phyloP scores from a whole-genome alignment of 2,329 filamentous ascomycete genomes.

The Sporothrix brasiliensis region DNA sequence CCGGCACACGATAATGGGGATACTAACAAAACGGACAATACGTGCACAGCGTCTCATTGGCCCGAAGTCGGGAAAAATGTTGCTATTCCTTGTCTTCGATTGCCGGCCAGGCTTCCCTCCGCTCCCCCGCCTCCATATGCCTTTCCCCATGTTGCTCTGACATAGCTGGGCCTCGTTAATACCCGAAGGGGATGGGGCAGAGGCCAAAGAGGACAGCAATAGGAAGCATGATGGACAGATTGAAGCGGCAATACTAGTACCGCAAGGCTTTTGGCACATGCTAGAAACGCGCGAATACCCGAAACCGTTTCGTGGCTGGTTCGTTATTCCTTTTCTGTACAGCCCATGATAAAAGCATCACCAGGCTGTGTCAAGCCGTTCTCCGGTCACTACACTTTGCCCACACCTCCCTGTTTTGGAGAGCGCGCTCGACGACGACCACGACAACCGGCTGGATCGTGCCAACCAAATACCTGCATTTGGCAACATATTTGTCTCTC shows the following conservation, averaged over 20 bases:
- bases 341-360: neutral
- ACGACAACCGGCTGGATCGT: too few relatives aligned
- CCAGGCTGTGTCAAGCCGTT: neutral
- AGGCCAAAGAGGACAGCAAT: conserved; percentile 18
- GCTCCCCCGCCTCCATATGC: too few relatives aligned
- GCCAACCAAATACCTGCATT: too few relatives aligned
- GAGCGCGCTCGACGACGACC: neutral
- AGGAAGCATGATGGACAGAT: neutral
- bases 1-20: neutral
- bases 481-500: neutral
- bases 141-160: neutral
- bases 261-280: neutral
- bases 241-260: neutral
- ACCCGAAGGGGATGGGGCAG: neutral
- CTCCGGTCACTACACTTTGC: neutral
- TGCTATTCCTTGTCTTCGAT: neutral
- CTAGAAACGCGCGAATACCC: neutral
- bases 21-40: neutral
- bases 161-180: conserved; percentile 4
- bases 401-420: neutral
- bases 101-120: conserved; percentile 1
- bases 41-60: neutral
- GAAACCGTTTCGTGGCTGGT: neutral
- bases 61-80: neutral
- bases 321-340: neutral